These are phyloP conservation scores for Phialophora verrucosa DNA, from an alignment of 2,329 filamentous ascomycete genomes.

Conservation along the genomic window DNA sequence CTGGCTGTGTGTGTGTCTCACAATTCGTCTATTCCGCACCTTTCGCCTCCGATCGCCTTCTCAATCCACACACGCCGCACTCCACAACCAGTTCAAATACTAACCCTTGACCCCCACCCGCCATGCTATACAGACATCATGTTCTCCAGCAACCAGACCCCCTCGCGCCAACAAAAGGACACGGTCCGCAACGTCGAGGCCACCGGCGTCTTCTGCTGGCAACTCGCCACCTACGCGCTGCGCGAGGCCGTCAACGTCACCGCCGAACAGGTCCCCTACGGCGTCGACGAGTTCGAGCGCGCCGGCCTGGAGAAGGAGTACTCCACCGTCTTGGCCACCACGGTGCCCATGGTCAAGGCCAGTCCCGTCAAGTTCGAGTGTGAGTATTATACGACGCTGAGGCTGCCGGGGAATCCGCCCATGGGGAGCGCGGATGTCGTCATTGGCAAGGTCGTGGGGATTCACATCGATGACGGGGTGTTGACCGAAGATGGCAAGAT, in stretches of 20 bases:
- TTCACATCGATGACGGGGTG: conserved; percentile 63
- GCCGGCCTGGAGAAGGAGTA: conserved; percentile 58
- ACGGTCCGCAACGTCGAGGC: conserved; percentile 62
- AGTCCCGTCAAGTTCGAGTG: conserved; percentile 67
- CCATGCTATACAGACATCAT: conserved; percentile 53
- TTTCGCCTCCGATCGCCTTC: no score
- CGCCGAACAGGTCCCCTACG: conserved; percentile 56
- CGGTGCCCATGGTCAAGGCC: conserved; percentile 58
- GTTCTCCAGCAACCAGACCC: conserved; percentile 65
- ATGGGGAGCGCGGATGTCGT: conserved; percentile 65
- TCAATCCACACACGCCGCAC: not conserved
- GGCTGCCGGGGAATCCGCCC: conserved; percentile 62
- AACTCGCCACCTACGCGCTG: conserved; percentile 63
- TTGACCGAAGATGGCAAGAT: conserved; percentile 59
- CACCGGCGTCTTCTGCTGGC: conserved; percentile 65
- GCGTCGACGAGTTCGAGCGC: conserved; percentile 61
- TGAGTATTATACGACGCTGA: conserved; percentile 60
- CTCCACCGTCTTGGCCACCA: conserved; percentile 44
- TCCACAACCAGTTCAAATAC: not conserved
- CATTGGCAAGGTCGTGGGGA: conserved; percentile 62
- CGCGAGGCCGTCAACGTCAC: conserved; percentile 62
- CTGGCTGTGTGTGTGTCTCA: no score
- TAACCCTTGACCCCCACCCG: not conserved
- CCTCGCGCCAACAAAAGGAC: conserved; percentile 57
- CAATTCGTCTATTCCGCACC: no score